Percentiles rank a stretch among this genome's conserved stretches.
Conservation (phyloP, 176 grass and related monocot genomes). For the sorghum (Sorghum bicolor) region Sorghum_bicolor_NCBIv3 NC_012873.2:62106501-62107000, state of each 20-base stretch:
- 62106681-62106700: no score
- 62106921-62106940: not conserved
- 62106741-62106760: conserved; percentile 2
- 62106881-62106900: conserved; percentile 29
- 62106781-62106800: conserved; percentile 41
- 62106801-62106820: conserved; percentile 27
- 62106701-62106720: not conserved
- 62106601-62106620: not conserved
- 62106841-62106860: not conserved
- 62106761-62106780: conserved; percentile 21
- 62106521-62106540: no score
- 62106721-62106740: not conserved
- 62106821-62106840: not conserved
- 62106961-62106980: no score
- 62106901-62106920: conserved; percentile 15
- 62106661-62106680: not conserved
- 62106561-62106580: no score
- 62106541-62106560: not conserved
- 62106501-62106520: not conserved
- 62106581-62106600: no score
- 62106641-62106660: conserved; percentile 25
- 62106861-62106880: conserved; percentile 18
- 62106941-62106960: not conserved
- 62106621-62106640: conserved; percentile 4
- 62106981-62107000: not conserved